These are phyloP conservation scores for Dryadomyces sulphureus DNA, from an alignment of 2,329 filamentous ascomycete genomes.

Conservation along the genomic window DNA sequence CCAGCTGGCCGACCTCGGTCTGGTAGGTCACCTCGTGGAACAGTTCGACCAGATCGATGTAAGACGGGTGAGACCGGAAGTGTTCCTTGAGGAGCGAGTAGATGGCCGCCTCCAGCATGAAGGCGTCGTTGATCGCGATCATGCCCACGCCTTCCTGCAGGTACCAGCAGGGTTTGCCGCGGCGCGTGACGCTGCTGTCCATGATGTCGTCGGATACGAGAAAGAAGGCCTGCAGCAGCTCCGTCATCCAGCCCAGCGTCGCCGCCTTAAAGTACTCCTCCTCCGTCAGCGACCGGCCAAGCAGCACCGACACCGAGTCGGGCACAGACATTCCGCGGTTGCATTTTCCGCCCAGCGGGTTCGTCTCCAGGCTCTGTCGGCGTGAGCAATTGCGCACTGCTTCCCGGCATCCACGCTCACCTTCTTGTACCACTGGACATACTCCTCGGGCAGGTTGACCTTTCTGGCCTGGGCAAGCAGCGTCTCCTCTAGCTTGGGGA, in stretches of 20 bases:
- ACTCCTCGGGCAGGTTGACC: slow-evolving; percentile 71
- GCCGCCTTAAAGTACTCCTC: slow-evolving; percentile 82
- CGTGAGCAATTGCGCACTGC: slow-evolving; percentile 1
- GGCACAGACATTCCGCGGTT: slow-evolving; percentile 98
- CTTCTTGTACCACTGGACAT: slow-evolving; percentile 75
- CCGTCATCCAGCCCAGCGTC: slow-evolving; percentile 90
- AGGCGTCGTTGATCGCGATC: slow-evolving; percentile 96
- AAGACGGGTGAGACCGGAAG: slow-evolving; percentile 75
- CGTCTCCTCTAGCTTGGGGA: slow-evolving; percentile 71
- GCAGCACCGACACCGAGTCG: slow-evolving; percentile 72
- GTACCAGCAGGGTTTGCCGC: slow-evolving; percentile 95
- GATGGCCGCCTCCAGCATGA: slow-evolving; percentile 85
- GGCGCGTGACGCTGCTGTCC: slow-evolving; percentile 89
- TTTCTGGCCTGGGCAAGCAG: slow-evolving; percentile 62
- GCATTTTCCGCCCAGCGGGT: slow-evolving; percentile 89
- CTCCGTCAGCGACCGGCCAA: slow-evolving; percentile 53
- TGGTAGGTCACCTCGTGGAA: slow-evolving; percentile 92
- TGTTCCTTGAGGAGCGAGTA: slow-evolving; percentile 87
- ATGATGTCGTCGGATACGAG: slow-evolving; percentile 98
- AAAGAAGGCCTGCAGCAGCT: slow-evolving; percentile 97
- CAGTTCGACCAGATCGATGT: slow-evolving; percentile 84
- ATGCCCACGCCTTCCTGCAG: slow-evolving; percentile 77
- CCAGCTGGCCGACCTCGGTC: slow-evolving; percentile 89
- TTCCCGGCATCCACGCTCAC: no score
- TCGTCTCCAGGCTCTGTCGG: slow-evolving; percentile 61